Base-by-base conservation (phyloP, 225 moss, liverwort and hornwort species). In the Antitrichia curtipendula region DNA sequence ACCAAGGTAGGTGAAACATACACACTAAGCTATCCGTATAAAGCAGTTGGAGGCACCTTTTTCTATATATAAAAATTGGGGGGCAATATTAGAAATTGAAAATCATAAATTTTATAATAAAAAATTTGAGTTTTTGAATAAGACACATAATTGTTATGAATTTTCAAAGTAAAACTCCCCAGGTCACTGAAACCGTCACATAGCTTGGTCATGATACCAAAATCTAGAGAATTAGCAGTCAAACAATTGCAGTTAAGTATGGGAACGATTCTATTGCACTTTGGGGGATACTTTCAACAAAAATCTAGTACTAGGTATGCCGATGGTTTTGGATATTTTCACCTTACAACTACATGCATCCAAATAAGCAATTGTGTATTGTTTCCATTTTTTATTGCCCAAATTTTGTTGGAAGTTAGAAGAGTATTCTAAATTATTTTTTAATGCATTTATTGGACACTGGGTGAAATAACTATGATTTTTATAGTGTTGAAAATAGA, bases 111-210 rank as follows among this genome's bases (percentile, higher is more conserved):
- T 66, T 12, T 4, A 3, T 10, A 6, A 4, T 31, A 31, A 18
- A 34, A 34, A 19, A 19, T 9, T 1, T 12, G 1, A 2, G 9
- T 5, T 31, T 32, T 40, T 24, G 18, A 4, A 69, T 41, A 40
- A 13, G 23, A 40, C 4, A 40, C 40, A 2, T 40, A 40, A 40
- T 24, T 69, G 1, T 0, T 69, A 1, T 41, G 15, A 41, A 43
- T 16, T 70, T 43, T 24, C 5, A 27, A 71, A 71, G 43, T 27
- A 16, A 3, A 16, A 15, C 3, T 43, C 9, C 8, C 1, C 3
- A 5, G 4, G 43, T 0, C 25, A 27, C 1, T 43, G 0, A 5
- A 23, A 71, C 2, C 0, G 0, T 43, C 27, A 43, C 9, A 28
- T 3, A 27, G 3, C 16, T 9, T 71, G 2, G 9, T 16, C 1